These are phyloP conservation scores for Dioscorea cayenensis DNA, from an alignment of 116 monocot species.

Conservation along the genomic window DNA sequence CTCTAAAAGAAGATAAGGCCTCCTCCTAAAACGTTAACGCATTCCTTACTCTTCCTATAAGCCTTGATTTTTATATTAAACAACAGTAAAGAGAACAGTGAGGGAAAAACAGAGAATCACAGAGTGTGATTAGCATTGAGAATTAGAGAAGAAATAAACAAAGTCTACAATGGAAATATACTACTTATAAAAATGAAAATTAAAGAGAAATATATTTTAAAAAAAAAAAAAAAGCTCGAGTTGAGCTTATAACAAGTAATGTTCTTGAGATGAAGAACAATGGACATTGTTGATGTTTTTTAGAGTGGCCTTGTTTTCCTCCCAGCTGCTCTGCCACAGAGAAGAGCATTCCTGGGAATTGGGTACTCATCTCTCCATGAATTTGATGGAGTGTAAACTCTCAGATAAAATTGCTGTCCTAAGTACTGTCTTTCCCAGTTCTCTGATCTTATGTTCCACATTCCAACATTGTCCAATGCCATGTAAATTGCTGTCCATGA, in stretches of 20 bases:
- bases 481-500: slow-evolving; percentile 72
- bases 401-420: slow-evolving; percentile 69
- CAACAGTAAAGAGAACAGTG: no score
- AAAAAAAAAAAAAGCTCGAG: slow-evolving; percentile 5
- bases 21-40: no score
- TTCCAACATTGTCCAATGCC: slow-evolving; percentile 69
- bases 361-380: slow-evolving; percentile 74
- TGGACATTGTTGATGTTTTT: background rate
- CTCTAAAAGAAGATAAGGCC: no score
- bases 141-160: no score
- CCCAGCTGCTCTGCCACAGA: slow-evolving; percentile 53
- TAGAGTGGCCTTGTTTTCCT: slow-evolving; percentile 41
- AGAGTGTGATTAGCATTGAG: no score
- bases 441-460: slow-evolving; percentile 75
- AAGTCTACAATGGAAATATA: no score
- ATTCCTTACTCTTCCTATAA: no score
- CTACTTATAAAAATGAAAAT: background rate
- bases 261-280: no score
- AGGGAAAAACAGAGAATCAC: no score
- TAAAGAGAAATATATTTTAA: background rate
- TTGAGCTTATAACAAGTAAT: background rate
- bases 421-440: slow-evolving; percentile 64
- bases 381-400: slow-evolving; percentile 57
- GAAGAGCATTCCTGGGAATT: slow-evolving; percentile 56
- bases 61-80: no score